These are phyloP conservation scores for Coffea humblotiana DNA, from an alignment of 305 asterid genomes.

Conservation along the genomic window DNA sequence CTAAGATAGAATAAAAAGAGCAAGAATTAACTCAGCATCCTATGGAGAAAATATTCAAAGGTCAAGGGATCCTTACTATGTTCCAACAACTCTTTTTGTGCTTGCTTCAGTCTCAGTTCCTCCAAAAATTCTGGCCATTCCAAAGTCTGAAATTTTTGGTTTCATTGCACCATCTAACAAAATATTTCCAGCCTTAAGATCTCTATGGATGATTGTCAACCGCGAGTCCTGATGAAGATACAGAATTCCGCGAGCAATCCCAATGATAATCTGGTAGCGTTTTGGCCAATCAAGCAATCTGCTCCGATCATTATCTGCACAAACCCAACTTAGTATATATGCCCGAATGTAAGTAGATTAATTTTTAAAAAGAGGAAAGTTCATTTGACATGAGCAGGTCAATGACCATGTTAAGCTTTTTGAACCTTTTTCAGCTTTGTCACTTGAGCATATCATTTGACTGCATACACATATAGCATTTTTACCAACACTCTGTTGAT, in stretches of 20 bases:
- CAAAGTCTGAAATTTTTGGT: slow-evolving; percentile 37
- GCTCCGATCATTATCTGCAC: background rate
- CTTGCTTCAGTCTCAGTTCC: slow-evolving; percentile 18
- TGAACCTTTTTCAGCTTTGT: background rate
- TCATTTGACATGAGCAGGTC: background rate
- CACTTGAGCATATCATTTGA: background rate
- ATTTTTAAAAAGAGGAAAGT: background rate
- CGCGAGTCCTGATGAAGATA: slow-evolving; percentile 21
- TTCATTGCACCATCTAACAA: slow-evolving; percentile 32
- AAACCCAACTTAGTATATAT: background rate
- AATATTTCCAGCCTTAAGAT: slow-evolving; percentile 27
- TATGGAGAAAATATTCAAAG: too few species aligned
- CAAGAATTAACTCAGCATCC: background rate
- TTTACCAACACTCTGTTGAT: background rate
- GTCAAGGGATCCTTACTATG: slow-evolving; percentile 23
- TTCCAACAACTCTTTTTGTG: slow-evolving; percentile 26
- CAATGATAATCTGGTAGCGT: slow-evolving; percentile 14
- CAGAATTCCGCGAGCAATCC: slow-evolving; percentile 20
- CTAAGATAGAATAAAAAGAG: slow-evolving; percentile 16
- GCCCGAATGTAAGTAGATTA: background rate
- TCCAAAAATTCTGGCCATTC: slow-evolving; percentile 32
- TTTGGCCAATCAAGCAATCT: slow-evolving; percentile 15
- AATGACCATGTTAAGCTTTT: background rate
- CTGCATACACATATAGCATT: background rate
- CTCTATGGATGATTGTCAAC: slow-evolving; percentile 21